Base-by-base conservation (phyloP, 306 rosid genomes). In the Citrullus colocynthis region DNA sequence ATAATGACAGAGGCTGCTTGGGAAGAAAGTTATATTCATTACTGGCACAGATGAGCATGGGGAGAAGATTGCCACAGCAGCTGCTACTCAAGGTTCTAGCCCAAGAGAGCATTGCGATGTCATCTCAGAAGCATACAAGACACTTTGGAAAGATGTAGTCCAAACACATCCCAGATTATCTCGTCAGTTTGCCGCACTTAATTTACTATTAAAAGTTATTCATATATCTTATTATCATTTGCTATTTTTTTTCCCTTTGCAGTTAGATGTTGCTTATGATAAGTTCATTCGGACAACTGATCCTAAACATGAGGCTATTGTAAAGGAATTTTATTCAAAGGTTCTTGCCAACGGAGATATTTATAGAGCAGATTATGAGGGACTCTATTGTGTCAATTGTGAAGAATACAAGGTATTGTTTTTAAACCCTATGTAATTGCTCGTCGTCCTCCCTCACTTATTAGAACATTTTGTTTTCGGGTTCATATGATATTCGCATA, bases 21-120 rank as follows among this genome's bases (percentile, higher is more conserved):
- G 93, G 24, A 95, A 92, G 83, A 89, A 85, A 65, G 97, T 95
- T 73, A 81, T 92, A 78, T 90, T 95, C 58, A 84, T 95, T 48
- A 95, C 98, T 42, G 98, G 98, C 51, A 92, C 97, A 0, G 98
- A 95, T 57, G 98, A 95, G 75, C 98, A 95, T 75, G 98, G 97
- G 69, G 98, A 95, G 86, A 95, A 95, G 86, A 89, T 92, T 87
- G 97, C 97, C 20, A 79, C 91, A 17, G 97, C 98, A 45, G 98
- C 98, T 42, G 82, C 91, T 74, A 85, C 87, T 8, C 88, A 71
- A 80, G 95, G 91, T 77, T 90, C 97, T 64, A 62, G 80, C 9
- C 98, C 98, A 7, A 81, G 75, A 6, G 96, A 92, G 39, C 97
- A 95, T 58, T 95, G 98, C n/a, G 84, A 95, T 82, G 80, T 84